A percentile compares a stretch with the other conserved stretches of the same genome.
These are phyloP conservation scores for Cercophora sp. DNA, from an alignment of 495 filamentous ascomycete genomes.

Conservation along the genomic window DNA sequence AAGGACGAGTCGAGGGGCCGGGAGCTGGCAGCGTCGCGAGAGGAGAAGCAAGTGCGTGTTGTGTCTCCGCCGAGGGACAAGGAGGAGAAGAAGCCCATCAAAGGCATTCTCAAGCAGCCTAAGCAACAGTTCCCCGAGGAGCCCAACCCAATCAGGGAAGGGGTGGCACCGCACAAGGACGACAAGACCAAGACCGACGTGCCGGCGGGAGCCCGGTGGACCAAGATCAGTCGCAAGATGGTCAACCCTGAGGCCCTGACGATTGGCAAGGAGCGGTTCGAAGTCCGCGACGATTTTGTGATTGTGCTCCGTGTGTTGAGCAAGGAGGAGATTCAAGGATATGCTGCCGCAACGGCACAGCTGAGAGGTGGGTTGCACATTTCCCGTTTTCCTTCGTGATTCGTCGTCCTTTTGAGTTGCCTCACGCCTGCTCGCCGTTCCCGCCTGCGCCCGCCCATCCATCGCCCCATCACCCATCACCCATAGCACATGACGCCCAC, in stretches of 20 bases:
- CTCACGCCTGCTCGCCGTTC: neutral
- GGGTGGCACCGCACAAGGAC: conserved; percentile 84
- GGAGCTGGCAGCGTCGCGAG: conserved; percentile 26
- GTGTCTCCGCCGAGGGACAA: conserved; percentile 53
- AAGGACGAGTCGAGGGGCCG: conserved; percentile 40
- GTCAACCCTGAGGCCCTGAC: conserved; percentile 80
- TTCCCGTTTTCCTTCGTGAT: conserved; percentile 7
- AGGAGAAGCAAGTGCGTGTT: conserved; percentile 48
- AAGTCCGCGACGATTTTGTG: conserved; percentile 76
- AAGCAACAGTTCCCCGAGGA: conserved; percentile 76
- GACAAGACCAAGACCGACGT: conserved; percentile 68
- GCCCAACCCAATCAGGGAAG: conserved; percentile 70
- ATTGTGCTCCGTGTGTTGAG: conserved; percentile 77
- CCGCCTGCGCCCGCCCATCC: neutral
- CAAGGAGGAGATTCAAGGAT: conserved; percentile 77
- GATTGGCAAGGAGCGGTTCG: conserved; percentile 73
- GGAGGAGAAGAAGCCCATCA: conserved; percentile 37
- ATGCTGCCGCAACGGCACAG: conserved; percentile 68
- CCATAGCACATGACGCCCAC: too few species aligned
- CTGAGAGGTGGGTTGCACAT: conserved; percentile 60
- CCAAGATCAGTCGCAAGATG: conserved; percentile 76
- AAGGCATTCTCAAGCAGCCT: conserved; percentile 62
- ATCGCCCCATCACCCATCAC: neutral
- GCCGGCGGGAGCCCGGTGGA: conserved; percentile 78
- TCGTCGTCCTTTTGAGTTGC: conserved; percentile 6